Percentiles rank a stretch among this genome's conserved stretches.
Evolutionary conservation across 1,139 yeast species (phyloP).

Genomic region (Hyphopichia pseudoburtonii): DNA sequence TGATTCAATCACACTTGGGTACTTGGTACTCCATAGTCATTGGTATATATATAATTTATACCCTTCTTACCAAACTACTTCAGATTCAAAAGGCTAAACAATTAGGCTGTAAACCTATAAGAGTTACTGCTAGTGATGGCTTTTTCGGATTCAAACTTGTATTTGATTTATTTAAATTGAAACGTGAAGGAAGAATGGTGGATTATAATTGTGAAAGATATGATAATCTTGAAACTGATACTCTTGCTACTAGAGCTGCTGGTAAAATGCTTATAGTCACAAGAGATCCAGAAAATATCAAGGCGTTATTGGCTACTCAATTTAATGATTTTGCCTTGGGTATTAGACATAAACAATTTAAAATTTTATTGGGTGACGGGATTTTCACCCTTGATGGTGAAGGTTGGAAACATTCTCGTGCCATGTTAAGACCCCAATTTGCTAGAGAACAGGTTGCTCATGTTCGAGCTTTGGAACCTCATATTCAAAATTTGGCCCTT

Average conservation of each 20-base stretch:
- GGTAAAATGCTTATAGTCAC: slow-evolving; percentile 25
- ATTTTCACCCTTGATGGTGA: slow-evolving; percentile 56
- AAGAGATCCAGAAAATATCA: slow-evolving; percentile 39
- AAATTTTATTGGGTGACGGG: slow-evolving; percentile 54
- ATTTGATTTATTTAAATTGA: slow-evolving; percentile 13
- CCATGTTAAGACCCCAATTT: slow-evolving; percentile 61
- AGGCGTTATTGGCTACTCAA: slow-evolving; percentile 42
- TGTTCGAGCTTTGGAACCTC: slow-evolving; percentile 48
- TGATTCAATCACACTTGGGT: neutral
- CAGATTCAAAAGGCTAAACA: slow-evolving; percentile 9
- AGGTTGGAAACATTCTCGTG: slow-evolving; percentile 60
- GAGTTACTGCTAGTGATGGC: slow-evolving; percentile 13
- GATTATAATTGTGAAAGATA: slow-evolving; percentile 19
- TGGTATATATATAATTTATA: slow-evolving; percentile 1
- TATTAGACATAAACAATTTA: slow-evolving; percentile 40
- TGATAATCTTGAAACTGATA: slow-evolving; percentile 12
- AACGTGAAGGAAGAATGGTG: slow-evolving; percentile 23
- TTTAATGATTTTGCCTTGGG: slow-evolving; percentile 56
- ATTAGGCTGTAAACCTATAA: slow-evolving; percentile 20
- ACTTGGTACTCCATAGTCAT: neutral
- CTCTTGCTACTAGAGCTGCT: slow-evolving; percentile 19
- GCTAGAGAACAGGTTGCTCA: slow-evolving; percentile 56
- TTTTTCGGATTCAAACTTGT: slow-evolving; percentile 24
- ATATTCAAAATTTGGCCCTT: slow-evolving; percentile 36
- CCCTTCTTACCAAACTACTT: neutral